phyloP scores from a whole-genome alignment of 331 rosid species.

The Malus hybrid region DNA sequence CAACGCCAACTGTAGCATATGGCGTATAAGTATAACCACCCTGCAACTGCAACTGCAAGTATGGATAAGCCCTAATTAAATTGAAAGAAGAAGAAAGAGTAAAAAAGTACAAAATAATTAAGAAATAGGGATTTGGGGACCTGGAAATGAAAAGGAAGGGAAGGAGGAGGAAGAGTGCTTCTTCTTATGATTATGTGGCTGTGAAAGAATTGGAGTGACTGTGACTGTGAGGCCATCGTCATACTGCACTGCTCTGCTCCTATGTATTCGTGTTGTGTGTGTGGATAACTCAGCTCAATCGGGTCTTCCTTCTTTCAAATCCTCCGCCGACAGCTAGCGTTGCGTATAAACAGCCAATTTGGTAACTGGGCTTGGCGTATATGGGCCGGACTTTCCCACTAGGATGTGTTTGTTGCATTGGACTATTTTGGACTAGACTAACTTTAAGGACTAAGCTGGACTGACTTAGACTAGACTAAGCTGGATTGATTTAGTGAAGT shows the following conservation, averaged over 20 bases:
- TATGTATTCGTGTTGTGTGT: neutral
- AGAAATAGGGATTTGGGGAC: neutral
- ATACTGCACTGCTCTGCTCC: neutral
- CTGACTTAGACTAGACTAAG: too few relatives aligned
- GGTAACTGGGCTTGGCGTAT: neutral
- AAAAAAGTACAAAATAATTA: neutral
- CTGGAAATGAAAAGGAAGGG: conserved; percentile 5
- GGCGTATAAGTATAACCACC: neutral
- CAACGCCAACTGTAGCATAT: neutral
- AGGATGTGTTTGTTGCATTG: too few relatives aligned
- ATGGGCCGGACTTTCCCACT: neutral
- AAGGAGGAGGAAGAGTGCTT: conserved; percentile 17
- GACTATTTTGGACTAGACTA: too few relatives aligned
- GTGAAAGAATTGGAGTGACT: conserved; percentile 35
- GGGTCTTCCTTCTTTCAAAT: neutral
- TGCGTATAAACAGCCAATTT: too few relatives aligned
- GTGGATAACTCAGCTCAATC: neutral
- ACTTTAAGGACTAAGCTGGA: too few relatives aligned
- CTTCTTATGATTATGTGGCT: conserved; percentile 4
- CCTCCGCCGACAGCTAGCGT: neutral
- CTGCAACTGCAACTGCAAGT: neutral
- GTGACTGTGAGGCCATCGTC: conserved; percentile 2
- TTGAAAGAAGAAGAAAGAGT: neutral
- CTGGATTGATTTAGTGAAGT: too few relatives aligned
- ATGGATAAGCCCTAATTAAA: too few relatives aligned